These are phyloP conservation scores for Rhododendron henanense DNA, from an alignment of 148 eudicot genomes.

Conservation along the genomic window DNA sequence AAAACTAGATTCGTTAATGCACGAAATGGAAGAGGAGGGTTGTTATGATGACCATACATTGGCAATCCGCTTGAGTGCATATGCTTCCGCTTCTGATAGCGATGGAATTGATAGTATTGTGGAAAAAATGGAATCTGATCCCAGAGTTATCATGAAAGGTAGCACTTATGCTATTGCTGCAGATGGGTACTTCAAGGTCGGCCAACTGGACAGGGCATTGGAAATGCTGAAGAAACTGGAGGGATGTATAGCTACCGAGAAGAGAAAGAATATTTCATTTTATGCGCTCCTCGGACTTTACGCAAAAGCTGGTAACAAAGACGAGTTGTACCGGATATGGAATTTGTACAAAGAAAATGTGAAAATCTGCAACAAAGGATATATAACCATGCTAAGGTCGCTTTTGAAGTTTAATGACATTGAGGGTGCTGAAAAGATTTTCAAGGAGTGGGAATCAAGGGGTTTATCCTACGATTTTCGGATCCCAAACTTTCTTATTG, in stretches of 20 bases:
- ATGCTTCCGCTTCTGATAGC: conserved; percentile 24
- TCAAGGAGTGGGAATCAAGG: conserved; percentile 37
- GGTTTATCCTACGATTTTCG: conserved; percentile 31
- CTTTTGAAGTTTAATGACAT: conserved; percentile 28
- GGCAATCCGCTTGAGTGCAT: conserved; percentile 25
- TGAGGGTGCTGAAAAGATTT: conserved; percentile 35
- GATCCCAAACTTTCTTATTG: conserved; percentile 22
- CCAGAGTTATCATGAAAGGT: neutral
- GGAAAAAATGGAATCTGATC: conserved; percentile 27
- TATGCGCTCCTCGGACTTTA: conserved; percentile 20
- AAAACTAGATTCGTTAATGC: conserved; percentile 26
- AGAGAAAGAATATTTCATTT: conserved; percentile 2
- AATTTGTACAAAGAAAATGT: conserved; percentile 11
- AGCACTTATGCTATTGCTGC: conserved; percentile 24
- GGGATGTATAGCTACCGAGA: neutral
- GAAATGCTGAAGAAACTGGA: conserved; percentile 27
- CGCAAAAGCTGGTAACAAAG: conserved; percentile 27
- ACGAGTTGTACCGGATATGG: conserved; percentile 28
- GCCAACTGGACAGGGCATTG: conserved; percentile 23
- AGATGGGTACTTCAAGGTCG: conserved; percentile 25
- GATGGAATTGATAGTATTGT: conserved; percentile 26
- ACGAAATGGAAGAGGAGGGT: conserved; percentile 34
- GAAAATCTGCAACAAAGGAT: conserved; percentile 28
- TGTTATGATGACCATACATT: conserved; percentile 17
- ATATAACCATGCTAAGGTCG: conserved; percentile 31